Conservation (phyloP, 2,329 filamentous ascomycete genomes). For the Aspergillus quadrilineatus region DNA sequence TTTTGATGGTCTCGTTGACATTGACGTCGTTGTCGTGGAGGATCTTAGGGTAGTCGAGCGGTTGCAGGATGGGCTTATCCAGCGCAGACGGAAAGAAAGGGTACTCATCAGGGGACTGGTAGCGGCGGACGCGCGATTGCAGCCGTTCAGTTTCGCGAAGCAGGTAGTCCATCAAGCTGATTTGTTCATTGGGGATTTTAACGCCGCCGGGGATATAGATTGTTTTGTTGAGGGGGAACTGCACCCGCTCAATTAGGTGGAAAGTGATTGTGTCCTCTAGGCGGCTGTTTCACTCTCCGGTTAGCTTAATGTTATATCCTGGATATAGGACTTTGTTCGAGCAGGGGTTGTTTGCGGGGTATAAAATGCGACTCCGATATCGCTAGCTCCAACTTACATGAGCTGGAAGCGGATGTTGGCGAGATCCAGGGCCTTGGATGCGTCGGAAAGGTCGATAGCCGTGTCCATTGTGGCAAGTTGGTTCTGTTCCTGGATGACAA, state of each 20-base stretch:
- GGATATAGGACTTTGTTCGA: neutral
- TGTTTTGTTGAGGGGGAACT: constrained; percentile 86
- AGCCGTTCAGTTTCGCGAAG: constrained; percentile 84
- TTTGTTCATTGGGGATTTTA: constrained; percentile 66
- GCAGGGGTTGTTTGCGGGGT: neutral
- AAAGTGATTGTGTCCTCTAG: constrained; percentile 98
- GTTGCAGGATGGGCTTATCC: constrained; percentile 77
- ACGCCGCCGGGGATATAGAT: constrained; percentile 81
- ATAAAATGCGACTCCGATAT: constrained; percentile 1
- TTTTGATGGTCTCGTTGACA: constrained; percentile 83
- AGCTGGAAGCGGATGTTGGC: constrained; percentile 89
- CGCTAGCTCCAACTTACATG: constrained; percentile 64
- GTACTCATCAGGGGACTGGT: constrained; percentile 94
- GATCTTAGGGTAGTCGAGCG: constrained; percentile 82
- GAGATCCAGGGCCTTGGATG: constrained; percentile 81
- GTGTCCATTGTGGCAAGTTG: constrained; percentile 69
- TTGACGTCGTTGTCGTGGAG: constrained; percentile 87
- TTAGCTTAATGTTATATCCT: neutral
- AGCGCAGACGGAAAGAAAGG: constrained; percentile 89
- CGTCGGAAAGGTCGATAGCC: constrained; percentile 82
- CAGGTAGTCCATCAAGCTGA: constrained; percentile 93
- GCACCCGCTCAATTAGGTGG: constrained; percentile 94
- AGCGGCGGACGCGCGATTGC: constrained; percentile 90
- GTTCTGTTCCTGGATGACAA: neutral
- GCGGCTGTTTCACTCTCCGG: constrained; percentile 59